These are phyloP conservation scores for Exutisphaerella laricina DNA, from an alignment of 2,329 filamentous ascomycete species.

Conservation along the genomic window DNA sequence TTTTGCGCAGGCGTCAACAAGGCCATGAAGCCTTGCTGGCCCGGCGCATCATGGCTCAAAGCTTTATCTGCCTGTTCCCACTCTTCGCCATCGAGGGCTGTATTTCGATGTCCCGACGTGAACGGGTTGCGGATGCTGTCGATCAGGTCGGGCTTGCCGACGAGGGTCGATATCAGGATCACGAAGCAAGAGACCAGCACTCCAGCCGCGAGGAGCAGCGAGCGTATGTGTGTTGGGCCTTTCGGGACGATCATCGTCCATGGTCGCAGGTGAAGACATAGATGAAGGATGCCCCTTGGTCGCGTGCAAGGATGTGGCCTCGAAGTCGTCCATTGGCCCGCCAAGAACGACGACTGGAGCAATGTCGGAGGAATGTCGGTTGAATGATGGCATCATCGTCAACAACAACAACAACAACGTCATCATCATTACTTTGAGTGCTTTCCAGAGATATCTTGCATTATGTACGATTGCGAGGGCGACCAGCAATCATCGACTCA, in stretches of 20 bases:
- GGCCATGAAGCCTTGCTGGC: background rate
- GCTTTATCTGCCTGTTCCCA: background rate
- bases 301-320: too few relatives aligned
- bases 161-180: background rate
- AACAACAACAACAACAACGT: too few relatives aligned
- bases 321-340: too few relatives aligned
- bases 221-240: background rate
- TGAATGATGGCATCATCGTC: too few relatives aligned
- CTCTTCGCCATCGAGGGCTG: background rate
- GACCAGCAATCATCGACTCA: too few relatives aligned
- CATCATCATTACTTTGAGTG: too few relatives aligned
- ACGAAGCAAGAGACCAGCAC: background rate
- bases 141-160: background rate
- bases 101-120: background rate
- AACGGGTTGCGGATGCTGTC: background rate
- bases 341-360: too few relatives aligned
- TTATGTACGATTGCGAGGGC: too few relatives aligned
- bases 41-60: background rate
- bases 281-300: too few relatives aligned
- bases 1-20: slow-evolving; percentile 1
- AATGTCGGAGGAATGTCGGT: too few relatives aligned
- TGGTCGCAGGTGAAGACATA: too few relatives aligned
- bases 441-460: too few relatives aligned
- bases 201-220: background rate
- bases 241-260: background rate